Percentiles rank a stretch among this genome's conserved stretches.
Evolutionary conservation across 2,329 filamentous ascomycete genomes (phyloP).

Genomic region (Ceratocystis diversiconidia): DNA sequence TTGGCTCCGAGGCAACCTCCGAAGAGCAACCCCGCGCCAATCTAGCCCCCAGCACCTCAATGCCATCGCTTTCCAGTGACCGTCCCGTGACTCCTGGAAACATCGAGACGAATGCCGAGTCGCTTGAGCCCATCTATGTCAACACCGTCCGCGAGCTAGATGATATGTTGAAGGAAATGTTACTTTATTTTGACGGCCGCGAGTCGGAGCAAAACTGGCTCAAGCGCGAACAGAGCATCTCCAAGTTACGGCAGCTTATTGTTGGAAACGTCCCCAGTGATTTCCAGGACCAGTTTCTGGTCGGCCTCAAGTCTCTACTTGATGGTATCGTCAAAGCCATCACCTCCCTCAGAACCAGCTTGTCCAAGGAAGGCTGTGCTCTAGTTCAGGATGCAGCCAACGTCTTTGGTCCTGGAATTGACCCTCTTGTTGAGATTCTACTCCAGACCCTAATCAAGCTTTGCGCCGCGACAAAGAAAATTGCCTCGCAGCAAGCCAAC

Average conservation of each 20-base stretch:
- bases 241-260: slow-evolving; percentile 61
- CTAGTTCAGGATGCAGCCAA: slow-evolving; percentile 73
- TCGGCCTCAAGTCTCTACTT: slow-evolving; percentile 56
- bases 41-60: slow-evolving; percentile 30
- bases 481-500: slow-evolving; percentile 73
- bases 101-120: slow-evolving; percentile 50
- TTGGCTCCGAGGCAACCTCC: slow-evolving; percentile 29
- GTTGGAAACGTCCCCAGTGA: slow-evolving; percentile 73
- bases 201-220: slow-evolving; percentile 89
- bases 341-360: slow-evolving; percentile 72
- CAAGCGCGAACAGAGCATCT: slow-evolving; percentile 66
- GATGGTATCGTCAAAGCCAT: slow-evolving; percentile 82
- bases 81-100: slow-evolving; percentile 44
- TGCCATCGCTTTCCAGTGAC: slow-evolving; percentile 31
- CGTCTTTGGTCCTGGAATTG: slow-evolving; percentile 61
- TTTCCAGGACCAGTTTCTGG: slow-evolving; percentile 56
- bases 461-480: slow-evolving; percentile 81
- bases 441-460: slow-evolving; percentile 84
- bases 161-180: slow-evolving; percentile 71
- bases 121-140: slow-evolving; percentile 67
- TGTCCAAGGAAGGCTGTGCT: slow-evolving; percentile 74
- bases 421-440: slow-evolving; percentile 78
- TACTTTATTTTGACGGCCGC: slow-evolving; percentile 66
- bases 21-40: slow-evolving; percentile 25
- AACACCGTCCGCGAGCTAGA: slow-evolving; percentile 80